These are phyloP conservation scores for Aspergillus aculeatus DNA, from an alignment of 2,329 filamentous ascomycete genomes.

Conservation along the genomic window DNA sequence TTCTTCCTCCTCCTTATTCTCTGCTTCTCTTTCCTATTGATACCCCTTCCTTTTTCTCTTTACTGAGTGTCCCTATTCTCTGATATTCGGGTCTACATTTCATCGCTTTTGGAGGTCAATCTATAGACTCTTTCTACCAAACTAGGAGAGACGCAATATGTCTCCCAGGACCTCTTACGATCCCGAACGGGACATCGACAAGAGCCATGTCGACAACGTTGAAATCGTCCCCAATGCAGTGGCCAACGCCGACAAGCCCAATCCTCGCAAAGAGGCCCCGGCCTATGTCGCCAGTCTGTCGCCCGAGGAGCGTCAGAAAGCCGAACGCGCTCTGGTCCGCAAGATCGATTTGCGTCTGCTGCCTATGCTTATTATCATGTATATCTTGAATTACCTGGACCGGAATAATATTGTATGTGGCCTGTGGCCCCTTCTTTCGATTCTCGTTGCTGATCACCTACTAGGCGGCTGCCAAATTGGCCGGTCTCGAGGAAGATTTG, in stretches of 20 bases:
- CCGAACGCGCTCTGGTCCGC: conserved; percentile 62
- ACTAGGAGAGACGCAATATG: conserved; percentile 16
- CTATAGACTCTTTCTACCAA: neutral
- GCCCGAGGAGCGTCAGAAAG: conserved; percentile 50
- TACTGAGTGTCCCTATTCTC: neutral
- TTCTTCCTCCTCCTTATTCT: neutral
- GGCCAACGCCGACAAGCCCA: conserved; percentile 27
- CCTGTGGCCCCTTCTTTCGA: neutral
- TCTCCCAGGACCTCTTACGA: conserved; percentile 18
- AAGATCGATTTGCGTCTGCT: conserved; percentile 70
- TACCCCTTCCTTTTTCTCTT: neutral
- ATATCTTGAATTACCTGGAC: conserved; percentile 72
- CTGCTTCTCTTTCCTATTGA: neutral
- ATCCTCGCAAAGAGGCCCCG: conserved; percentile 30
- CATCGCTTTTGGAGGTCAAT: neutral
- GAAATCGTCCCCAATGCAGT: conserved; percentile 19
- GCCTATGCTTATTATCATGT: conserved; percentile 70
- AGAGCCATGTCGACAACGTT: conserved; percentile 24
- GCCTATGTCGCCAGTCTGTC: conserved; percentile 45
- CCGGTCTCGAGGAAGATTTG: conserved; percentile 51
- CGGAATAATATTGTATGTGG: conserved; percentile 56
- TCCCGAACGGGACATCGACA: conserved; percentile 24
- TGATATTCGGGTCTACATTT: neutral
- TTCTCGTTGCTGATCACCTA: neutral
- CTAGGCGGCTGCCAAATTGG: conserved; percentile 40